phyloP scores from a whole-genome alignment of 2,329 filamentous ascomycete genomes.

The Penicillium sp. region DNA sequence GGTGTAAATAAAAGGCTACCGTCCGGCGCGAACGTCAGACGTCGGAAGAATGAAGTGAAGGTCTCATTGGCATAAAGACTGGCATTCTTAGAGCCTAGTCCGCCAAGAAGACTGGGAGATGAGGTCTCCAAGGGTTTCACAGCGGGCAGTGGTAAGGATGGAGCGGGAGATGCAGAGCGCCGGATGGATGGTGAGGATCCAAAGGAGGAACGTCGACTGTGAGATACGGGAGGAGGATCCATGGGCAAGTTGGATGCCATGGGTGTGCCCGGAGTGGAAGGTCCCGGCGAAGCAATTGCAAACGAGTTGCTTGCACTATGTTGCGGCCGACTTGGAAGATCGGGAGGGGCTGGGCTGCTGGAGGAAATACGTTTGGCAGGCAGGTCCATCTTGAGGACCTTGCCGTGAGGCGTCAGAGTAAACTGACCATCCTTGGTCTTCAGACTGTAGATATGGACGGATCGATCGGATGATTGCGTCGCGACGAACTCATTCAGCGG shows the following conservation, averaged over 20 bases:
- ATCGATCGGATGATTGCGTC: conserved; percentile 95
- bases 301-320: conserved; percentile 37
- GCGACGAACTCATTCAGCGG: conserved; percentile 96
- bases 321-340: conserved; percentile 48
- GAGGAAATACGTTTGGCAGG: conserved; percentile 84
- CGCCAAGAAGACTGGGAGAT: conserved; percentile 61
- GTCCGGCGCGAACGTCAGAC: conserved; percentile 90
- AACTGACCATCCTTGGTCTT: conserved; percentile 97
- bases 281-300: conserved; percentile 71
- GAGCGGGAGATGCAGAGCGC: conserved; percentile 85
- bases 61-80: conserved; percentile 96
- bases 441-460: conserved; percentile 93
- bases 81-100: conserved; percentile 69
- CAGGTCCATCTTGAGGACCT: conserved; percentile 88
- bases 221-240: conserved; percentile 89
- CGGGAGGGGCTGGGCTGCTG: conserved; percentile 83
- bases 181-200: conserved; percentile 68
- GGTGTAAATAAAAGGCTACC: conserved; percentile 90
- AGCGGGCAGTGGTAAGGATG: conserved; percentile 86
- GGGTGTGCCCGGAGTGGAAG: conserved; percentile 89
- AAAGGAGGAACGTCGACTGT: conserved; percentile 92
- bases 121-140: conserved; percentile 92
- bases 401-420: conserved; percentile 69
- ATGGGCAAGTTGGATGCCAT: conserved; percentile 84
- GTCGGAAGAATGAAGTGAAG: conserved; percentile 90